Base-by-base conservation (phyloP, 768 basidiomycete genomes). In the Hortiboletus flavorubellus region DNA sequence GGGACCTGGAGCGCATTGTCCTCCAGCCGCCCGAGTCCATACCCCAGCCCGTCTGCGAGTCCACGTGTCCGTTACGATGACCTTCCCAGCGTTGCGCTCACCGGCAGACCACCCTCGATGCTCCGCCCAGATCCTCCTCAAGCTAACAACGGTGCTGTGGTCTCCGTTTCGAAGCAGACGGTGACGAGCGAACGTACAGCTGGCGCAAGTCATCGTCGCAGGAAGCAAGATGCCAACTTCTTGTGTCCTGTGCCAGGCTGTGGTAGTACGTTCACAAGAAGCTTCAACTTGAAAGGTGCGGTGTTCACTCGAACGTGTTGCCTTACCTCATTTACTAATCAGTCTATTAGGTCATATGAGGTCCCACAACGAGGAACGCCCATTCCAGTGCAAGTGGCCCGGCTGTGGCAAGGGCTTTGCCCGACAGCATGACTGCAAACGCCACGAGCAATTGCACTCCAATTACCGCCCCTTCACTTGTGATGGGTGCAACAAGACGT, bases 371-470 rank as follows among this genome's bases (percentile, higher is more conserved):
- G 94, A 95, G 70, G 93, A 96, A 72, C 87, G 93, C 58, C 94
- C 94, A 33, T 98, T 93, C 79, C 84, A 88, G 70, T 98, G 94
- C 75, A 87, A 90, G 64, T 96, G 93, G 86, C 91, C 92, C 1
- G 93, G 92, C 23, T 98, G 94, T 66, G 87, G 86, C 29, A 96
- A 97, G 73, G 92, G 94, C 23, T 95, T 97, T 59, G 94, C 91
- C 29, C 74, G 94, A 53, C 92, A 96, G 69, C 95, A 97, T 65
- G 95, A 98, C 69, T 97, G 95, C 73, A 98, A 96, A 68, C 83
- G 94, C 3, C 96, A 98, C 64, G 95, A 97, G 71, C 89, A 94
- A 61, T 78, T 98, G 40, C 95, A 98, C 69, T 86, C 91, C 54
- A 95, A 96, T 63, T 88, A 93, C 64, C 77, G 94, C 23, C 93